A percentile compares a stretch with the other conserved stretches of the same genome.
phyloP scores from a whole-genome alignment of 495 filamentous ascomycete genomes.

The Xeromyces bisporus region DNA sequence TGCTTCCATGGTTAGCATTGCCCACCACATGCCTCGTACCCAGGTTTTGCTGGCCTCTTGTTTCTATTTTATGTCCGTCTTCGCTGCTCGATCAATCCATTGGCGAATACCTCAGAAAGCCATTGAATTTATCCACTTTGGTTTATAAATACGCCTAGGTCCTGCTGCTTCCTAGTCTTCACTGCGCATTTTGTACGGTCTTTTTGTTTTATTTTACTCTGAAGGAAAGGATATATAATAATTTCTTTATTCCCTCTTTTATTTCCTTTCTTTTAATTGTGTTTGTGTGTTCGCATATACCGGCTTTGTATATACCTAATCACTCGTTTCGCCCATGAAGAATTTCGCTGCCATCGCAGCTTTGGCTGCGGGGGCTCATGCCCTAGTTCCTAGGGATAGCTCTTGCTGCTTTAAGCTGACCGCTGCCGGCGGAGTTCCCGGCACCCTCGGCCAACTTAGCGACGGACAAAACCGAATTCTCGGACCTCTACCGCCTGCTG shows the following conservation, averaged over 20 bases:
- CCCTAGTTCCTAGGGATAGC: constrained; percentile 20
- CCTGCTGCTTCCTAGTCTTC: too few species aligned
- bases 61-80: not conserved
- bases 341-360: constrained; percentile 18
- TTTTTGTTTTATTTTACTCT: too few species aligned
- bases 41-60: not conserved
- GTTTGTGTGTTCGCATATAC: too few species aligned
- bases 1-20: not conserved
- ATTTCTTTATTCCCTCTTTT: too few species aligned
- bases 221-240: too few species aligned
- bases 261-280: too few species aligned
- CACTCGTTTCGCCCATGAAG: constrained; percentile 16
- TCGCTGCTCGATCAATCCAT: not conserved
- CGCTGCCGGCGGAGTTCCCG: constrained; percentile 28
- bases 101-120: not conserved
- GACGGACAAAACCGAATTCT: constrained; percentile 40
- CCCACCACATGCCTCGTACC: not conserved
- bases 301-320: too few species aligned
- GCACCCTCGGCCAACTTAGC: constrained; percentile 32
- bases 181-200: too few species aligned
- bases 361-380: constrained; percentile 23
- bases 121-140: not conserved
- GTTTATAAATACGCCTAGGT: not conserved
- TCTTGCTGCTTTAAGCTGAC: constrained; percentile 36
- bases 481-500: constrained; percentile 19